phyloP scores from a whole-genome alignment of 2,329 filamentous ascomycete species.

The Fusarium globosum region DNA sequence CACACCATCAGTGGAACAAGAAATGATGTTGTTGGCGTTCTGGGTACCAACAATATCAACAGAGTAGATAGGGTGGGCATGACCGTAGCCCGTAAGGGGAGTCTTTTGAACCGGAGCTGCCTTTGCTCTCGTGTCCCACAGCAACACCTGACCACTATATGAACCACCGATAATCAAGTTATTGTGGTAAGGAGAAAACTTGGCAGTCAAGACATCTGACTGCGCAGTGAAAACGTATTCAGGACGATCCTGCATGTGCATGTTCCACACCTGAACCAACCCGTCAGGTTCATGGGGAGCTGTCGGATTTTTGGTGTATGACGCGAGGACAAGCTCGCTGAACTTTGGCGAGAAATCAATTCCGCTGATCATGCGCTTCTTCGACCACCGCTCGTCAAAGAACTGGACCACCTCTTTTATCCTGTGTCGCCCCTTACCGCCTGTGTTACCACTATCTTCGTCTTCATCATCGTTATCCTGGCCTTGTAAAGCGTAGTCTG shows the following conservation, averaged over 20 bases:
- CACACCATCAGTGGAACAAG: conserved; percentile 94
- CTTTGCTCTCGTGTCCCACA: conserved; percentile 95
- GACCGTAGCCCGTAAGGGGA: conserved; percentile 91
- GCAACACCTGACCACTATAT: conserved; percentile 94
- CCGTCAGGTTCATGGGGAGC: conserved; percentile 94
- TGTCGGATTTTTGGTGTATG: conserved; percentile 97
- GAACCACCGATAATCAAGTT: conserved; percentile 96
- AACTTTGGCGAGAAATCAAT: conserved; percentile 97
- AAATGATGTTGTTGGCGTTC: conserved; percentile 98
- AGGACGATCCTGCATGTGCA: conserved; percentile 91
- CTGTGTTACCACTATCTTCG: conserved; percentile 76
- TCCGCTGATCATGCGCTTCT: conserved; percentile 96
- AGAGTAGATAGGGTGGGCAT: conserved; percentile 96
- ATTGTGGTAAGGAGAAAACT: conserved; percentile 98
- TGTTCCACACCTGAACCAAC: conserved; percentile 95
- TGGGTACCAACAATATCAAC: conserved; percentile 97
- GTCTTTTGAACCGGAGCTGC: conserved; percentile 95
- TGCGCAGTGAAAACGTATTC: conserved; percentile 98
- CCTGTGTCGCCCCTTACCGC: conserved; percentile 76
- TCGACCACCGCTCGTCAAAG: conserved; percentile 94
- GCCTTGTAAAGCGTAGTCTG: conserved; percentile 89
- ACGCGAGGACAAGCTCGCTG: conserved; percentile 89
- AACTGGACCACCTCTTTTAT: conserved; percentile 93
- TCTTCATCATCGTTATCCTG: conserved; percentile 83
- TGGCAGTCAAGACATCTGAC: conserved; percentile 93